Conservation (phyloP, 192 early-diverging fungal genomes). For the Gaertneriomyces sp. region DNA sequence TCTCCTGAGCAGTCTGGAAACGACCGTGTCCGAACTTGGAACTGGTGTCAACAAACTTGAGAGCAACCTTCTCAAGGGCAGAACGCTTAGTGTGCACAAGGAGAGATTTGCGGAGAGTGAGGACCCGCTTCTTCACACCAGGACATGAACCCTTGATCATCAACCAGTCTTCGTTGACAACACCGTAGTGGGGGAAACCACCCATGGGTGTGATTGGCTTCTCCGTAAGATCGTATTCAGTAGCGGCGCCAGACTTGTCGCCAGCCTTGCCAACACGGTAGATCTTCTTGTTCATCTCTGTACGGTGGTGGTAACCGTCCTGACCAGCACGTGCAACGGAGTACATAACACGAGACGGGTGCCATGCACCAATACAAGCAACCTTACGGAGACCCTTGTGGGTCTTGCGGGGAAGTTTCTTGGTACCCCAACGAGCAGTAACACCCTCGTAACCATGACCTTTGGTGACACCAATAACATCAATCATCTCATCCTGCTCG, state of each 20-base stretch:
- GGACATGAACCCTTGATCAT: constrained; percentile 97
- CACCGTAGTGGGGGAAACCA: constrained; percentile 99
- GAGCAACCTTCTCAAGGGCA: constrained; percentile 88
- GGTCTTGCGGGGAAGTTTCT: constrained; percentile 99
- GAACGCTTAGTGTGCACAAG: constrained; percentile 94
- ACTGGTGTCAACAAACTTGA: constrained; percentile 99
- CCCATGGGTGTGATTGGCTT: constrained; percentile 97
- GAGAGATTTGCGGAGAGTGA: constrained; percentile 98
- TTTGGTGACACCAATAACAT: constrained; percentile 98
- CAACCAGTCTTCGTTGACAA: constrained; percentile 96
- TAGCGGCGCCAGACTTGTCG: constrained; percentile 75
- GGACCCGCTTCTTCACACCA: constrained; percentile 94
- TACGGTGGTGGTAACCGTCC: constrained; percentile 99
- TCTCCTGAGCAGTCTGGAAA: constrained; percentile 98
- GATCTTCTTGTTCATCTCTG: constrained; percentile 99
- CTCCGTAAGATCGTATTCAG: constrained; percentile 93
- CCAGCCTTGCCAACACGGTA: constrained; percentile 92
- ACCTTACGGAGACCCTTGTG: constrained; percentile 99
- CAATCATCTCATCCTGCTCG: constrained; percentile 98
- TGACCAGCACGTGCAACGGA: constrained; percentile 99
- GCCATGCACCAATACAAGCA: constrained; percentile 99
- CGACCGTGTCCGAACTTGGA: constrained; percentile 99
- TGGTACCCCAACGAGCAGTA: constrained; percentile 98
- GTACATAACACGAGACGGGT: constrained; percentile 94
- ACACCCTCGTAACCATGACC: constrained; percentile 99